Base-by-base conservation (phyloP, 345 rosid genomes). In the Geranium brycei region DNA sequence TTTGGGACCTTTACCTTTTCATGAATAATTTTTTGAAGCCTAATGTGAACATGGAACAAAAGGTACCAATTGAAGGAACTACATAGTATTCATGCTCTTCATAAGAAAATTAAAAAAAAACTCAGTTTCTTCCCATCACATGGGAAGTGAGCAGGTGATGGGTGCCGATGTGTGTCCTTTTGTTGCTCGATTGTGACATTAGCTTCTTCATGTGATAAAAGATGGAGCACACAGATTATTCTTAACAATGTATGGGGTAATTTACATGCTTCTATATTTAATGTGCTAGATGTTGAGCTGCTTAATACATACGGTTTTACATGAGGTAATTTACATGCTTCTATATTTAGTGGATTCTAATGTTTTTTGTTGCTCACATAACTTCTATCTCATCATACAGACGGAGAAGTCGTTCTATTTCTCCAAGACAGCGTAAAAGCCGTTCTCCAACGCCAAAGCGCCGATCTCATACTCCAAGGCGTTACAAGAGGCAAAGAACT, bases 201-300 rank as follows among this genome's bases (percentile, higher is more conserved):
- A 80, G 80, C 95, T 86, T 86, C 99, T 79, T 84, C 93, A 28
- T 93, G 77, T 91, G 91, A 80, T 86, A 82, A 89, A 84, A 76
- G 95, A 78, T 85, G 99, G 99, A 83, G 97, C 87, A 75, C 79
- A 68, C 73, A 47, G 85, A 71, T 85, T 71, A 61, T 80, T 78
- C 92, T 81, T 83, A 77, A 80, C 90, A 83, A 73, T 86, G 82
- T 81, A 64, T 81, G 96, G 90, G 99, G 99, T 93, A 93, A 93
- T 85, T 88, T 80, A 78, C 73, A 75, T 80, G 81, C 81, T 89
- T 80, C 75, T 66, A 59, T 66, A 72, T 76, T 68, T 67, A 60
- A 57, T 67, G 70, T 69, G 69, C 61, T 71, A 73, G 72, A 73
- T 62, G 77, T 77, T 69, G 81, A 80, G 76, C 74, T 40, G 70